Percentiles rank a stretch among this genome's conserved stretches.
These are phyloP conservation scores for Pseudoturritis turrita DNA, from an alignment of 345 rosid species.

Conservation along the genomic window DNA sequence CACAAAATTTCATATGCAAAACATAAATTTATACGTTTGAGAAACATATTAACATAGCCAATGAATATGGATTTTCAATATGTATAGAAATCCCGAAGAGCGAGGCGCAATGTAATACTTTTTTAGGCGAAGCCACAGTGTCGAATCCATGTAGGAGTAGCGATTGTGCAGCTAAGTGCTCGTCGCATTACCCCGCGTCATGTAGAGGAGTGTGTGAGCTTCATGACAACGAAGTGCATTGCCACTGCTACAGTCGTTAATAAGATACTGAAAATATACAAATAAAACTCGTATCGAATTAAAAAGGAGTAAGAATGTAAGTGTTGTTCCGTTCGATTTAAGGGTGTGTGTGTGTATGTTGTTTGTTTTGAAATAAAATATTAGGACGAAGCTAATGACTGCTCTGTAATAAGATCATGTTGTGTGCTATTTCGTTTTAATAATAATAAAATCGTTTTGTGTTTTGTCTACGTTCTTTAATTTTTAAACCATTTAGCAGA, in stretches of 20 bases:
- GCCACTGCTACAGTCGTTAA: slow-evolving; percentile 18
- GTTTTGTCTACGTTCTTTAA: no score
- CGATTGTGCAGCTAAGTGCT: not conserved
- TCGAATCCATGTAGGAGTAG: not conserved
- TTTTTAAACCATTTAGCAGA: no score
- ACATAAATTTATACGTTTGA: not conserved
- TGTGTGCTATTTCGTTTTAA: not conserved
- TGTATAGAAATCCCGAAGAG: not conserved
- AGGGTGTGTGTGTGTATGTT: not conserved
- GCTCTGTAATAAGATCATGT: slow-evolving; percentile 2
- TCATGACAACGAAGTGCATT: not conserved
- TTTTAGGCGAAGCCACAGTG: not conserved
- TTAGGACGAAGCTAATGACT: slow-evolving; percentile 8
- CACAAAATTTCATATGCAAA: not conserved
- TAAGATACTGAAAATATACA: not conserved
- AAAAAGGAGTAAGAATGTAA: not conserved
- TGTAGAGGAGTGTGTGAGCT: slow-evolving; percentile 23
- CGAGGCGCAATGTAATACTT: not conserved
- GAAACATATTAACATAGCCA: not conserved
- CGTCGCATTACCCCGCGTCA: not conserved
- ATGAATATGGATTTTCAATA: not conserved
- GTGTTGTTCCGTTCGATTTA: not conserved
- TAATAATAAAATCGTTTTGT: not conserved
- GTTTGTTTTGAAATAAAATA: not conserved
- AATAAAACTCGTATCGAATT: not conserved